Conservation (phyloP, 2,329 filamentous ascomycete genomes). For the Zopfia rhizophila region DNA sequence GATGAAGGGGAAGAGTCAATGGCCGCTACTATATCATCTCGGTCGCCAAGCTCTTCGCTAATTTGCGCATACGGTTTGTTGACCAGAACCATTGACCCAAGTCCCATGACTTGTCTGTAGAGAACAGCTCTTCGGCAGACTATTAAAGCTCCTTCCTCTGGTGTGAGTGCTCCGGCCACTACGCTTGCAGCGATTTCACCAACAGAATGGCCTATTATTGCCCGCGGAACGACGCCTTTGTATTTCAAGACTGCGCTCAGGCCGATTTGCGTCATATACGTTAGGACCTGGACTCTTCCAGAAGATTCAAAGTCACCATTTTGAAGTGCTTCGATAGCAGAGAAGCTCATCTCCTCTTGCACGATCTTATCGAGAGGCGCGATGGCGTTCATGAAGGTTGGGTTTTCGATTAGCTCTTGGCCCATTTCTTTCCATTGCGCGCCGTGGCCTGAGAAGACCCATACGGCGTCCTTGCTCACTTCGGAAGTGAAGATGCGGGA, state of each 20-base stretch:
- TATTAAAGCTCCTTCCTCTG: conserved; percentile 49
- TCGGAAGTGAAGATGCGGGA: background rate
- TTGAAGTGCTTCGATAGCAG: conserved; percentile 22
- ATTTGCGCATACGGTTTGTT: conserved; percentile 43
- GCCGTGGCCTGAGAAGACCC: conserved; percentile 58
- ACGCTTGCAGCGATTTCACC: conserved; percentile 56
- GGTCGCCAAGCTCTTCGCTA: conserved; percentile 28
- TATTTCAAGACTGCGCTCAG: conserved; percentile 42
- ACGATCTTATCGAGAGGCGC: conserved; percentile 35
- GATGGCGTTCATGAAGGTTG: conserved; percentile 38
- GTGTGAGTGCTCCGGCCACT: conserved; percentile 44
- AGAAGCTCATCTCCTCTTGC: conserved; percentile 30
- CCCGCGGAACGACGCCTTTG: conserved; percentile 45
- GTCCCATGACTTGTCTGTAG: conserved; percentile 44
- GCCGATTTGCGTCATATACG: conserved; percentile 51
- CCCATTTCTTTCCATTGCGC: conserved; percentile 58
- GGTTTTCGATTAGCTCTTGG: conserved; percentile 43
- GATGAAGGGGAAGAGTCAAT: conserved; percentile 51
- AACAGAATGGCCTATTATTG: conserved; percentile 56
- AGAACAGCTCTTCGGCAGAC: conserved; percentile 47
- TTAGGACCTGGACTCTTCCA: conserved; percentile 46
- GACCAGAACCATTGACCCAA: conserved; percentile 45
- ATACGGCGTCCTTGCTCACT: conserved; percentile 36
- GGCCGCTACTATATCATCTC: conserved; percentile 42
- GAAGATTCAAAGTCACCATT: conserved; percentile 36